Evolutionary conservation across 768 basidiomycete genomes (phyloP), one percentile per base, ranked within the genome.

Genomic region (Hydnomerulius pinastri): DNA sequence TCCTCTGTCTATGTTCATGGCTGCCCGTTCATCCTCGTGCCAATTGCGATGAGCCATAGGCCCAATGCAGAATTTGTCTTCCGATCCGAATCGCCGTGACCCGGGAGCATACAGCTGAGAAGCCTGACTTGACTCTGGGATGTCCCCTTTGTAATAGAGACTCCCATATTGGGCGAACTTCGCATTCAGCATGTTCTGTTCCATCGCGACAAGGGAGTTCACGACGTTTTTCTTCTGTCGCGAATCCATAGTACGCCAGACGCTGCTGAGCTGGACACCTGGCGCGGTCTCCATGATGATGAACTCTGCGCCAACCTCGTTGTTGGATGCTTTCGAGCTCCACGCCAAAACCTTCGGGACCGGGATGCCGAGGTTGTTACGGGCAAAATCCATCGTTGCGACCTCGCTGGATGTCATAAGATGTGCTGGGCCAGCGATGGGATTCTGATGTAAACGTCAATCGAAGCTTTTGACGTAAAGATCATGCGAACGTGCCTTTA

Each of bases 331-430:
- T 9, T 48, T 42, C 6, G 62, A 57, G 51, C 57, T 62, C 68
- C 67, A 71, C 11, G 63, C 56, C 30, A 67, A 46, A 9, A 72
- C 62, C 23, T 59, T 57, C 13, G 71, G 68, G 10, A 62, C 60
- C 0, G 63, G 69, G 15, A 72, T 38, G 21, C 54, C 51, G 9
- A 71, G 62, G 17, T 55, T 51, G 21, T 57, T 50, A 12, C 64
- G 64, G 13, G 54, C 53, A 47, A 60, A 71, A 29, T 70, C 58
- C 59, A 71, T 61, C 0, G 69, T 72, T 15, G 71, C 71, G 4
- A 69, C 71, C 46, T 71, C 71, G 44, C 70, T 71, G 12, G 71
- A 70, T 20, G 66, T 69, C 13, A 50, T 51, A 33, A 65, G 53
- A 49, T 60, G 62, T 5, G 53, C 44, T 4, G 63, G 63, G n/a